A percentile compares a stretch with the other conserved stretches of the same genome.
Conservation (phyloP, 2,329 filamentous ascomycete species). For the Mycosphaerelloides madeirae region DNA sequence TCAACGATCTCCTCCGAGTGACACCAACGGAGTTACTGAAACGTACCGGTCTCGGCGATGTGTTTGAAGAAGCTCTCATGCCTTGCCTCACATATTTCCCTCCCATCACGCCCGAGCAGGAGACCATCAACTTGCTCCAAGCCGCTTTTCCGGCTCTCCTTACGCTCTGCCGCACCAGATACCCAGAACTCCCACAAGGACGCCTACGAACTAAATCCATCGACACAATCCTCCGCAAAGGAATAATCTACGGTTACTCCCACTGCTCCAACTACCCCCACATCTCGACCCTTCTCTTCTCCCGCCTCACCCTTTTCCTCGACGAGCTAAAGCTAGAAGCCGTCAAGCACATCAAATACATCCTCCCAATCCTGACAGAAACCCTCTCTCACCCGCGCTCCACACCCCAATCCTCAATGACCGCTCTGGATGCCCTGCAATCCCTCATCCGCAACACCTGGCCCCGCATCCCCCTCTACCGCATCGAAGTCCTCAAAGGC, state of each 20-base stretch:
- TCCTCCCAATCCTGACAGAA: slow-evolving; percentile 62
- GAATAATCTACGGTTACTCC: slow-evolving; percentile 43
- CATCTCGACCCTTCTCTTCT: slow-evolving; percentile 55
- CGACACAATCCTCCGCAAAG: slow-evolving; percentile 41
- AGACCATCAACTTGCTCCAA: slow-evolving; percentile 61
- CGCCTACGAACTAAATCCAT: slow-evolving; percentile 37
- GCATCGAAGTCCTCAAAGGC: slow-evolving; percentile 59
- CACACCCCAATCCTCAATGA: slow-evolving; percentile 57
- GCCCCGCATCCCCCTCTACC: slow-evolving; percentile 61
- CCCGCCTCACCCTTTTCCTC: slow-evolving; percentile 48
- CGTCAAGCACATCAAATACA: slow-evolving; percentile 64
- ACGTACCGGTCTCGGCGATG: slow-evolving; percentile 59
- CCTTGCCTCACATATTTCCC: slow-evolving; percentile 75
- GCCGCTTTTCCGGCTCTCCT: slow-evolving; percentile 65
- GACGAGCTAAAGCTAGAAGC: slow-evolving; percentile 56
- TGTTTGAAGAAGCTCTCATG: slow-evolving; percentile 65
- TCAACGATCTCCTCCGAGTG: slow-evolving; percentile 52
- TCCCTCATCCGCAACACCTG: slow-evolving; percentile 60
- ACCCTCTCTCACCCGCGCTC: slow-evolving; percentile 68
- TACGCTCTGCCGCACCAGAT: slow-evolving; percentile 48
- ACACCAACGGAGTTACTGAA: slow-evolving; percentile 52
- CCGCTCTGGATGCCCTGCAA: slow-evolving; percentile 52
- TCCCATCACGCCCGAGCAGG: slow-evolving; percentile 66
- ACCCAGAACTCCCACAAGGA: slow-evolving; percentile 30
- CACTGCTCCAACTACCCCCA: slow-evolving; percentile 56